Base-by-base conservation (phyloP, 345 rosid genomes). In the Populus tremula region DNA sequence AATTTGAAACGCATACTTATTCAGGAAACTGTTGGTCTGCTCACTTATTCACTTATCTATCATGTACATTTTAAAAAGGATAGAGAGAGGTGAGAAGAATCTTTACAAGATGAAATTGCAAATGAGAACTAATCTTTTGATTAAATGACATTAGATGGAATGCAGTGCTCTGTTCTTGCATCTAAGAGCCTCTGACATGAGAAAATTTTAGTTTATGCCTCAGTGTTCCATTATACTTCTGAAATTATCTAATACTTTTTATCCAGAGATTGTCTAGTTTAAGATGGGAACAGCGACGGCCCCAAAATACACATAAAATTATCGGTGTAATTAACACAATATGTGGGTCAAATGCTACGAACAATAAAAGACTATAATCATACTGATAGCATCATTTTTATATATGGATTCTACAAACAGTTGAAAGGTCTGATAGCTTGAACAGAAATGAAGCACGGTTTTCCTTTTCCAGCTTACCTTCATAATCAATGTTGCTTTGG, bases 401-500 rank as follows among this genome's bases (percentile, higher is more conserved):
- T 27, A 14, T 2, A 47, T 43, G 29, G 20, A 39, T 3, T 45
- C 38, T 5, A 70, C 12, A 27, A 6, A 41, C 45, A 25, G 54
- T 43, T 27, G 14, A 41, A 41, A 41, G 45, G 47, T 47, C 35
- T 5, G 33, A 45, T 5, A 50, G 74, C 23, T 3, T 13, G n/a
- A 61, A 35, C 27, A 61, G 61, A 61, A 35, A 29, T 13, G 21
- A 36, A 35, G 70, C 41, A 27, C 29, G 43, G 18, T 18, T 66
- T 63, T 41, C 43, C 71, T 71, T n/a, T 41, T 41, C 45, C 45
- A 17, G 27, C 5, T 68, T 87, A 92, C 98, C 98, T 85, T 89
- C 89, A 82, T 89, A 87, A 71, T 89, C 87, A 77, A 74, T 72
- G 17, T 69, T 71, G 50, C 33, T 75, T 70, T 75, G 79, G 77